Base-by-base conservation (phyloP, 805 yeast genomes). In the Spathaspora girioi region DNA sequence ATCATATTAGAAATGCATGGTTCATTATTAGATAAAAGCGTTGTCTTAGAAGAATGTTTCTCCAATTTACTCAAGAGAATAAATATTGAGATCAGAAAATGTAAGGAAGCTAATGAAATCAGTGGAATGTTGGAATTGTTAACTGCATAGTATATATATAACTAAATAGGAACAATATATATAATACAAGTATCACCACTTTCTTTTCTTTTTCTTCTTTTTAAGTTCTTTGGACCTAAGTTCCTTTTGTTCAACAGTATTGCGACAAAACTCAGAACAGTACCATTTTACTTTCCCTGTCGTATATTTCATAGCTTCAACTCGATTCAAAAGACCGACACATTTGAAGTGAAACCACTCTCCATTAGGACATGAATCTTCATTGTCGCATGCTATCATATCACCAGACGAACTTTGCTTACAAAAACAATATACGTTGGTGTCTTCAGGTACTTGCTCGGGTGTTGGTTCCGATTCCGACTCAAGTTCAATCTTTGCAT, bases 361-460 rank as follows among this genome's bases (percentile, higher is more conserved):
- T 1, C 78, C 78, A 49, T 74, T 74, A 23, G 73, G 70, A 54
- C 78, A 74, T 14, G 64, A 53, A 3, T 55, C 60, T 49, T 63
- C 67, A 56, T 90, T 88, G 65, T 93, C 99, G 70, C 99, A 93
- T 0, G 94, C 97, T 57, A 93, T 89, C 99, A 93, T 93, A 60
- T 86, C 89, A 20, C 99, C 99, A 69, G 86, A 89, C 0, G 97
- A 91, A 0, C 88, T 96, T 58, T 92, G 90, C 63, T 90, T 96
- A 64, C 99, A 93, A 70, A 88, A 87, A 67, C 99, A 93, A 66
- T 93, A 93, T 48, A 65, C 51, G 48, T 63, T 63, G 44, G 62
- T 66, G 60, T 61, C 65, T 45, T 56, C 62, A 29, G 54, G 62
- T 18, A 31, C 50, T 38, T 50, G 43, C 8, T 20, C 44, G 10